Evolutionary conservation across 306 rosid genomes (phyloP), one percentile per base, ranked within the genome.

Genomic region (Albizia julibrissin): DNA sequence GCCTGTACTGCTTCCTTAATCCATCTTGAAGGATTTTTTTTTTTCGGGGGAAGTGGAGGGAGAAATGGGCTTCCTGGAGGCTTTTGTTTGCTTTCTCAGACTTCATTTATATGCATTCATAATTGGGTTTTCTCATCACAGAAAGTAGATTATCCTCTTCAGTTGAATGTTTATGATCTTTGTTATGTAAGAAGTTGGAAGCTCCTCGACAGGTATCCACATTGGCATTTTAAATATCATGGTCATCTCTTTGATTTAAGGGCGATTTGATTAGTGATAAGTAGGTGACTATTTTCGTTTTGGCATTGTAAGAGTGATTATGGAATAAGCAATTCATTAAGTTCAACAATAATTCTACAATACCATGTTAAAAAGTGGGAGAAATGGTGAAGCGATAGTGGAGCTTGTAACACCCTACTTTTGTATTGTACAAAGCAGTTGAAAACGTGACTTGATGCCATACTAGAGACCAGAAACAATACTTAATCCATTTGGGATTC

Each of bases 111-210:
- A 64, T 18, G 24, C 6, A 67, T 75, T 40, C 24, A 26, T 76
- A 29, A 64, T 34, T 80, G 26, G 79, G 26, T 83, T 84, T 78
- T 71, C 78, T 76, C 78, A 65, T 85, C 80, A 70, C 97, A 96
- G 99, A 96, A 96, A 96, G 98, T 96, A 80, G 98, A 94, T 85
- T 96, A 92, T 86, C 99, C 99, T 71, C 81, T 96, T 90, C 94
- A 82, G 89, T 88, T 96, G 89, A 98, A 96, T 90, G 83, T 93
- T 74, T 94, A 87, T 85, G 98, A 96, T 89, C 88, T 94, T 82
- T 96, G 99, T 77, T 96, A 49, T 89, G 90, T 67, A 89, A 89
- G 72, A 90, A 76, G 68, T 88, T 96, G 90, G 97, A 96, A 69
- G 82, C 84, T 82, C 99, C 99, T 87, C 91, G 99, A 74, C 68